Evolutionary conservation across 805 yeast genomes (phyloP).

Genomic region (Yarrowia yakushimensis): DNA sequence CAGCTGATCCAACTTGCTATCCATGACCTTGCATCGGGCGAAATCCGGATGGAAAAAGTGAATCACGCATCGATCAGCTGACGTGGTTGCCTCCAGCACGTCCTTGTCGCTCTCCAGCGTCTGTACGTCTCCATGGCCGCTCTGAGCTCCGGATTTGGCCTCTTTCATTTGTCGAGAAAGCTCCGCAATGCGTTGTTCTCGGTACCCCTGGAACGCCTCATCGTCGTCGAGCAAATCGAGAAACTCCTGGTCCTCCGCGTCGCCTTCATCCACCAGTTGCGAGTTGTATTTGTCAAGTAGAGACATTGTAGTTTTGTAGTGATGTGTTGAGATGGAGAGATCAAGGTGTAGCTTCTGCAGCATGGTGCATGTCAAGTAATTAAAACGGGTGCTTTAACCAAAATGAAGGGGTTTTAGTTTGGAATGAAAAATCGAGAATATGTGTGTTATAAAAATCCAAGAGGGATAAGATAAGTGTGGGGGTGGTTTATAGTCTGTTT

Average conservation of each 20-base stretch:
- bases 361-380: no score
- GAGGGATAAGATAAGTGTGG: no score
- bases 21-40: conserved; percentile 58
- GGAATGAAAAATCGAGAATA: no score
- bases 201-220: conserved; percentile 48
- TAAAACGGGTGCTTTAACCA: no score
- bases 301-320: not conserved
- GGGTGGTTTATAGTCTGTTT: no score
- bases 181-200: conserved; percentile 64
- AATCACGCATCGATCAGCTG: conserved; percentile 46
- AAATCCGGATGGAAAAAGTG: conserved; percentile 65
- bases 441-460: no score
- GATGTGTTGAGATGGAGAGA: not conserved
- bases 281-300: conserved; percentile 2
- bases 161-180: conserved; percentile 44
- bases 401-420: no score
- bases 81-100: conserved; percentile 51
- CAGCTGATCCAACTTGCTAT: conserved; percentile 43
- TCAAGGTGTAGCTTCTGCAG: no score
- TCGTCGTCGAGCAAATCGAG: conserved; percentile 44
- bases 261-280: conserved; percentile 14
- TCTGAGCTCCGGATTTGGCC: conserved; percentile 40
- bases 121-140: conserved; percentile 46
- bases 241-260: conserved; percentile 33
- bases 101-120: conserved; percentile 51